Conservation (phyloP, 169 alveolate genomes). For the Amoebophrya sp. region DNA sequence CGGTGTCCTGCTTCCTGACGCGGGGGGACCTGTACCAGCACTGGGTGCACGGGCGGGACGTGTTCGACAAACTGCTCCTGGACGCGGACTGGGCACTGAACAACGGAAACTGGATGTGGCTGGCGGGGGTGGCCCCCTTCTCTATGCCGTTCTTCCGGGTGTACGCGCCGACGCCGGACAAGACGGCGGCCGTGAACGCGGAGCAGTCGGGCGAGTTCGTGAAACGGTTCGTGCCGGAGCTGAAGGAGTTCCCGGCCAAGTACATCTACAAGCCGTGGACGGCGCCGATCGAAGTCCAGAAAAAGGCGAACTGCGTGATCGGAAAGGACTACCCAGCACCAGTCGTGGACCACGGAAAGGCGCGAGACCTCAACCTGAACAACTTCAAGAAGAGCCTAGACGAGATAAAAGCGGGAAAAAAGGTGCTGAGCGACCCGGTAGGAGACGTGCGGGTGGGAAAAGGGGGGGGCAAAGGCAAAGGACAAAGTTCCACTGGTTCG, state of each 20-base stretch:
- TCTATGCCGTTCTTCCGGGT: not conserved
- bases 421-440: too few species aligned
- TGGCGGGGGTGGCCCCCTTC: not conserved
- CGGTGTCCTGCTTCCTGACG: conserved; percentile 36
- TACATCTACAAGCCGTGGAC: conserved; percentile 41
- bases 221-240: conserved; percentile 36
- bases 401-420: too few species aligned
- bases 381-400: too few species aligned
- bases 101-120: conserved; percentile 25
- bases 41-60: conserved; percentile 28
- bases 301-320: conserved; percentile 17
- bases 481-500: too few species aligned
- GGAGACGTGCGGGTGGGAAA: too few species aligned
- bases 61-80: conserved; percentile 28
- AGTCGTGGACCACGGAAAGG: not conserved
- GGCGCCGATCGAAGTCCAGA: conserved; percentile 26
- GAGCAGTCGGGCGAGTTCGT: conserved; percentile 35
- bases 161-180: not conserved
- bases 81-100: conserved; percentile 36
- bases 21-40: conserved; percentile 23
- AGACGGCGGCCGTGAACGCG: not conserved
- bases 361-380: too few species aligned
- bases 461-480: too few species aligned
- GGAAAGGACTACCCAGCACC: conserved; percentile 39
- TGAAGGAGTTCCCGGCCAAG: conserved; percentile 31